These are phyloP conservation scores for Triticum monococcum DNA, from an alignment of 176 grass and related monocot genomes.

Conservation along the genomic window DNA sequence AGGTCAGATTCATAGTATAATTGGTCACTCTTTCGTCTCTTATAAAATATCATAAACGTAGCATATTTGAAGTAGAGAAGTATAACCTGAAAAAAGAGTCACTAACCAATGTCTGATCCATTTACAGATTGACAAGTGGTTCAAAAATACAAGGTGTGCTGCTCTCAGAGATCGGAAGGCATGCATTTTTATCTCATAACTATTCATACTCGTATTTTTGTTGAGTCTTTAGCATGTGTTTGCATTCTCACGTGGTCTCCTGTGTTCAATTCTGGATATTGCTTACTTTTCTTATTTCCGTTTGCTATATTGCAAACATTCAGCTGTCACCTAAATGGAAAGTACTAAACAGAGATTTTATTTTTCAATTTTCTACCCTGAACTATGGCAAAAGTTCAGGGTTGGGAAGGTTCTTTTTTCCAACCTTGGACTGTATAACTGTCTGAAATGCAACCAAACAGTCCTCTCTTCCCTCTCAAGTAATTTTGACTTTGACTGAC, in stretches of 20 bases:
- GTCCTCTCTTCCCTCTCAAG: not conserved
- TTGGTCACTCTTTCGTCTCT: not conserved
- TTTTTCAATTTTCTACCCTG: not conserved
- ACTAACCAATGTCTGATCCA: slow-evolving; percentile 23
- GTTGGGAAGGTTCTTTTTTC: not conserved
- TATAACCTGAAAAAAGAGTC: not conserved
- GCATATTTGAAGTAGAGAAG: slow-evolving; percentile 16
- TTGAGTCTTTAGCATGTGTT: slow-evolving; percentile 2
- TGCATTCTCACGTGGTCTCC: slow-evolving; percentile 1
- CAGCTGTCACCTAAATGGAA: not conserved
- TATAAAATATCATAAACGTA: slow-evolving; percentile 7
- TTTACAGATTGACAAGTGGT: slow-evolving; percentile 90
- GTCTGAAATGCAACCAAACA: not conserved
- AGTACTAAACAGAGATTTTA: not conserved
- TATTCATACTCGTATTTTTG: slow-evolving; percentile 22
- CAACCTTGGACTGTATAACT: not conserved
- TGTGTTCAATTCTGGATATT: not conserved
- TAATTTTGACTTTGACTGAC: not conserved
- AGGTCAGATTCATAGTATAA: not conserved
- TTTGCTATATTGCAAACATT: slow-evolving; percentile 16
- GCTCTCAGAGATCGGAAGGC: slow-evolving; percentile 84
- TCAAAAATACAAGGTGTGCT: slow-evolving; percentile 95
- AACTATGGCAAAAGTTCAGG: not conserved
- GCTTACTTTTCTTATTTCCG: not conserved
- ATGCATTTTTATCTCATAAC: slow-evolving; percentile 37